Evolutionary conservation across 768 basidiomycete genomes (phyloP), one percentile per base, ranked within the genome.

Genomic region (Serendipita sp.): DNA sequence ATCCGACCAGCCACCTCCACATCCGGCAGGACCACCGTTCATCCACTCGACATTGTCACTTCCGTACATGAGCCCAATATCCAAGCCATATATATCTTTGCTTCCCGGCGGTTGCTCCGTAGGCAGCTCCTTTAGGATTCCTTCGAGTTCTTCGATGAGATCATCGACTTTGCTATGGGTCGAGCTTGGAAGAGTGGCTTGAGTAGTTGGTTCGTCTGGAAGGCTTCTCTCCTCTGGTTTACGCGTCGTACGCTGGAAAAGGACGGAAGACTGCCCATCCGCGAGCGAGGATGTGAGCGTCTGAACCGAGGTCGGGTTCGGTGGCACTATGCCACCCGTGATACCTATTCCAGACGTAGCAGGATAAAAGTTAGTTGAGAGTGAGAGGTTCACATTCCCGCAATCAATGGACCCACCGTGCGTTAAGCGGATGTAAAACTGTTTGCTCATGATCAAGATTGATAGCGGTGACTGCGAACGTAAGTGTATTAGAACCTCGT

Each of bases 271-370:
- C 50, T 74, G 71, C 4, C 67, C 68, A 2, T 70, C 61, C 1
- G 75, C 50, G 50, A 31, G 13, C 5, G 77, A 74, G n/a, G 69
- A 68, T 22, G 80, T 78, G 66, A 90, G 67, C 26, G 75, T 76
- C 69, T 81, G 75, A 67, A 84, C 72, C 14, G 79, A 81, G 28
- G 72, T 72, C 2, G 85, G 82, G 4, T 75, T 82, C 2, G 88
- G 82, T 0, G 86, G 84, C 13, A 81, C 81, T 68, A 90, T 86
- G 43, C 88, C 88, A 31, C 88, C 88, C 13, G 74, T 71, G 69
- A 89, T 90, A 64, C 88, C 88, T 90, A 68, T 4, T 62, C 34
- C 41, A n/a, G 33, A 31, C n/a, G 53, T 9, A 58, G 11, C 28
- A 58, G 53, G 28, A 9, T 5, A 2, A 7, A 28, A 7, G 5